phyloP scores from a whole-genome alignment of 257 asterid species.

The Nicotiana tabacum region DNA sequence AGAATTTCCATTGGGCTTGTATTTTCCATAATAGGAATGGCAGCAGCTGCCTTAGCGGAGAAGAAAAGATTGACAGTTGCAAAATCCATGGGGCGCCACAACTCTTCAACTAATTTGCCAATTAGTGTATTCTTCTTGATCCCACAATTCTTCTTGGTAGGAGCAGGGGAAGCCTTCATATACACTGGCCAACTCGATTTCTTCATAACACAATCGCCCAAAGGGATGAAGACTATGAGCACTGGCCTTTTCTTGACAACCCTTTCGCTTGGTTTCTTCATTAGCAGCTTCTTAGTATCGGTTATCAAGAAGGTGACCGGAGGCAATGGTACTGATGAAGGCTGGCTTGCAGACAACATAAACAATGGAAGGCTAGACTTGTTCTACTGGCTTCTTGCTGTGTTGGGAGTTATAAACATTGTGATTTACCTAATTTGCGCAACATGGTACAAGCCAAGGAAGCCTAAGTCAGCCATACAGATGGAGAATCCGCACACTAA shows the following conservation, averaged over 20 bases:
- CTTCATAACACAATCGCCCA: slow-evolving; percentile 80
- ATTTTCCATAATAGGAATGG: slow-evolving; percentile 74
- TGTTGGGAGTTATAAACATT: slow-evolving; percentile 55
- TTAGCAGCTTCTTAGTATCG: slow-evolving; percentile 68
- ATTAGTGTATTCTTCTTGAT: slow-evolving; percentile 63
- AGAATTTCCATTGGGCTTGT: slow-evolving; percentile 56
- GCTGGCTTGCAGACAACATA: slow-evolving; percentile 81
- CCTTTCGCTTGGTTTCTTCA: slow-evolving; percentile 67
- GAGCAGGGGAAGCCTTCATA: slow-evolving; percentile 83
- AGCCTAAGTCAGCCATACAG: slow-evolving; percentile 20
- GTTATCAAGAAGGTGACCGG: slow-evolving; percentile 53
- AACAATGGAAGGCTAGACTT: slow-evolving; percentile 74
- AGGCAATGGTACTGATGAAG: slow-evolving; percentile 18
- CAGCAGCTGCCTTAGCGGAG: slow-evolving; percentile 57
- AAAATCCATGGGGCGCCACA: slow-evolving; percentile 21
- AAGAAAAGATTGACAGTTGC: slow-evolving; percentile 54
- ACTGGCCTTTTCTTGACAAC: slow-evolving; percentile 87
- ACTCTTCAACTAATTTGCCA: slow-evolving; percentile 34
- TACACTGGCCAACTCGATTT: slow-evolving; percentile 90
- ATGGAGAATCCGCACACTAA: slow-evolving; percentile 21
- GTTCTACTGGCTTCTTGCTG: slow-evolving; percentile 66
- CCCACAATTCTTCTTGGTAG: slow-evolving; percentile 79
- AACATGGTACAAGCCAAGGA: slow-evolving; percentile 42
- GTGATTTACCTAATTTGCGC: slow-evolving; percentile 54
- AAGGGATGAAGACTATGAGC: slow-evolving; percentile 92